Percentiles rank a stretch among this genome's conserved stretches.
Conservation (phyloP, 371 early-diverging fungal genomes). For the Rhizopus delemar region DNA sequence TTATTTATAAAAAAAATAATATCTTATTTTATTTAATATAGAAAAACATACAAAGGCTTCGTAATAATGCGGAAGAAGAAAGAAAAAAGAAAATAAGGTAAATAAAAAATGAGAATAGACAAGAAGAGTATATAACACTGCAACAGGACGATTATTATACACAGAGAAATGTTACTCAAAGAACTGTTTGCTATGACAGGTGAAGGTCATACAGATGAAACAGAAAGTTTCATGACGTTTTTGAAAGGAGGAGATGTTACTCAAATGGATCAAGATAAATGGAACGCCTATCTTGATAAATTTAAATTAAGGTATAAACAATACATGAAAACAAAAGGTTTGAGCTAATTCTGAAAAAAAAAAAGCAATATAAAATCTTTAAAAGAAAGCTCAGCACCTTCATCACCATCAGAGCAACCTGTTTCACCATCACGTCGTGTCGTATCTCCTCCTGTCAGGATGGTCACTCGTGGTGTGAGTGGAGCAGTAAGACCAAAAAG, state of each 20-base stretch:
- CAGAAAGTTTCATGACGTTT: slow-evolving; percentile 28
- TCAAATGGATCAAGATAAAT: slow-evolving; percentile 38
- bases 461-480: slow-evolving; percentile 74
- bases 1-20: neutral
- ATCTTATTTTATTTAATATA: neutral
- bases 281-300: slow-evolving; percentile 36
- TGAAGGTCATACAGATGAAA: slow-evolving; percentile 13
- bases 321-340: neutral
- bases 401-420: slow-evolving; percentile 1
- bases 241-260: slow-evolving; percentile 35
- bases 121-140: neutral
- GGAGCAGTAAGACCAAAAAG: slow-evolving; percentile 66
- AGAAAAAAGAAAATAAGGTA: slow-evolving; percentile 32
- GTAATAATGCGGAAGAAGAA: slow-evolving; percentile 29
- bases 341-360: neutral
- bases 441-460: slow-evolving; percentile 67
- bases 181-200: slow-evolving; percentile 42
- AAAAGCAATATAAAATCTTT: slow-evolving; percentile 5
- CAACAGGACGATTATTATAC: slow-evolving; percentile 30
- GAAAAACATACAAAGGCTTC: slow-evolving; percentile 31
- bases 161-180: slow-evolving; percentile 35
- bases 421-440: slow-evolving; percentile 29
- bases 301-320: slow-evolving; percentile 31
- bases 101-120: slow-evolving; percentile 1
- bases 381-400: slow-evolving; percentile 8